Conservation (phyloP, 2,329 filamentous ascomycete species). For the Tricladium varicosporioides region DNA sequence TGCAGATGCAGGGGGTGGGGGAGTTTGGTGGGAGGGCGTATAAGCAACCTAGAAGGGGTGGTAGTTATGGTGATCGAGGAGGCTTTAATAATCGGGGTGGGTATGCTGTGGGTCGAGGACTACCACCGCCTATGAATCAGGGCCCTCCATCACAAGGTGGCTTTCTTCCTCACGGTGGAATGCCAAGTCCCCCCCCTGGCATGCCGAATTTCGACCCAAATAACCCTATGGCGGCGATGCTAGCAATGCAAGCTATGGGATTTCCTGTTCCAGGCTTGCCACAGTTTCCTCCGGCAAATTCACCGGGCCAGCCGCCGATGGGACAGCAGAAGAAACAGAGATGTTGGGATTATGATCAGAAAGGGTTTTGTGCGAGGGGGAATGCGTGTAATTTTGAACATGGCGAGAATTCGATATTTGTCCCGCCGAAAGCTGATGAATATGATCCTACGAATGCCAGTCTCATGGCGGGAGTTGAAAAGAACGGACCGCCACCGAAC, state of each 20-base stretch:
- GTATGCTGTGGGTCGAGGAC: slow-evolving; percentile 17
- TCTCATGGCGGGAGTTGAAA: slow-evolving; percentile 34
- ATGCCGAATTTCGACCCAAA: slow-evolving; percentile 53
- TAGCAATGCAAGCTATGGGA: slow-evolving; percentile 59
- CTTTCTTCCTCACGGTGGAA: slow-evolving; percentile 23
- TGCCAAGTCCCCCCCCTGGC: slow-evolving; percentile 29
- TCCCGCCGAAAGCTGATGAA: slow-evolving; percentile 39
- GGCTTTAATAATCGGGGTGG: slow-evolving; percentile 35
- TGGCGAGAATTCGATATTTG: slow-evolving; percentile 49
- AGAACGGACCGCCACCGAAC: slow-evolving; percentile 10
- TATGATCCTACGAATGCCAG: slow-evolving; percentile 59
- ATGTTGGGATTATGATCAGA: slow-evolving; percentile 70
- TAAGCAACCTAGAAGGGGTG: slow-evolving; percentile 60
- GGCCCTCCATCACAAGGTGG: slow-evolving; percentile 14
- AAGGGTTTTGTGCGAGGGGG: slow-evolving; percentile 69
- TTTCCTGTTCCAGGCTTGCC: slow-evolving; percentile 45
- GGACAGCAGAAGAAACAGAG: slow-evolving; percentile 35
- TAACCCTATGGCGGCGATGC: slow-evolving; percentile 59
- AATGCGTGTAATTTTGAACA: slow-evolving; percentile 70
- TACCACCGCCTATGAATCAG: slow-evolving; percentile 19
- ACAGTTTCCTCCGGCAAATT: slow-evolving; percentile 30
- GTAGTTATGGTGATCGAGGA: slow-evolving; percentile 31
- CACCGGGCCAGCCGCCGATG: slow-evolving; percentile 10
- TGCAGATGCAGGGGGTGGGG: slow-evolving; percentile 34
- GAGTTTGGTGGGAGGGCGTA: slow-evolving; percentile 43